These are phyloP conservation scores for Coemansia brasiliensis DNA, from an alignment of 192 early-diverging fungal genomes.

Conservation along the genomic window DNA sequence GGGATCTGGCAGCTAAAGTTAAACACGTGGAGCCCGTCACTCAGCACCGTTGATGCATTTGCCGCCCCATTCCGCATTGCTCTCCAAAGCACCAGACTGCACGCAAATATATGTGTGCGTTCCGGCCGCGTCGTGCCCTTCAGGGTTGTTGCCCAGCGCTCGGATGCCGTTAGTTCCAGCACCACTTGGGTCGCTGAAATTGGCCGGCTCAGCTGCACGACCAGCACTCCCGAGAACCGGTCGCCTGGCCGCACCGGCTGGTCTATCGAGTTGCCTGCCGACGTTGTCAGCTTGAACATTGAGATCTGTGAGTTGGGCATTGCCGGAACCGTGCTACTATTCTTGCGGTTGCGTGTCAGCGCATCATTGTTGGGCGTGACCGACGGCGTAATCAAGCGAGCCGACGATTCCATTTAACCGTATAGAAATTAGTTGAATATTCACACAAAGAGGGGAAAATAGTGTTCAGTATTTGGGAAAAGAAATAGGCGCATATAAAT, in stretches of 20 bases:
- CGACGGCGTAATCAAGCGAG: conserved; percentile 4
- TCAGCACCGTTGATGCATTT: conserved; percentile 45
- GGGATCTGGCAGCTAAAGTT: conserved; percentile 53
- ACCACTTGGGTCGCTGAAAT: conserved; percentile 45
- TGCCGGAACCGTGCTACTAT: conserved; percentile 8
- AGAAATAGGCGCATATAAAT: neutral
- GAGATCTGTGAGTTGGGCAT: conserved; percentile 29
- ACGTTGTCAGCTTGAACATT: conserved; percentile 46
- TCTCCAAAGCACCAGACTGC: conserved; percentile 37
- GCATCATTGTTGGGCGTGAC: neutral
- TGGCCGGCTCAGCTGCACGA: conserved; percentile 37
- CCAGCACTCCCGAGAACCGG: conserved; percentile 47
- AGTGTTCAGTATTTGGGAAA: neutral
- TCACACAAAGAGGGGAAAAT: neutral
- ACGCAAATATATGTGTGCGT: conserved; percentile 20
- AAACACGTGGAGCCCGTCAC: conserved; percentile 50
- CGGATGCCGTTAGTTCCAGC: conserved; percentile 27
- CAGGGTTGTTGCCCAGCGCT: conserved; percentile 23
- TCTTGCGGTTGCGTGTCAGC: conserved; percentile 24
- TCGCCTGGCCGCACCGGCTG: conserved; percentile 46
- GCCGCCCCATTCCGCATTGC: conserved; percentile 33
- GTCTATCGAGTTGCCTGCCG: conserved; percentile 43
- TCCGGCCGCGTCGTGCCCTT: conserved; percentile 13
- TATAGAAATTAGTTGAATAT: neutral
- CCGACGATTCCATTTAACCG: conserved; percentile 7